Base-by-base conservation (phyloP, 768 basidiomycete genomes). In the Boletales sp. region DNA sequence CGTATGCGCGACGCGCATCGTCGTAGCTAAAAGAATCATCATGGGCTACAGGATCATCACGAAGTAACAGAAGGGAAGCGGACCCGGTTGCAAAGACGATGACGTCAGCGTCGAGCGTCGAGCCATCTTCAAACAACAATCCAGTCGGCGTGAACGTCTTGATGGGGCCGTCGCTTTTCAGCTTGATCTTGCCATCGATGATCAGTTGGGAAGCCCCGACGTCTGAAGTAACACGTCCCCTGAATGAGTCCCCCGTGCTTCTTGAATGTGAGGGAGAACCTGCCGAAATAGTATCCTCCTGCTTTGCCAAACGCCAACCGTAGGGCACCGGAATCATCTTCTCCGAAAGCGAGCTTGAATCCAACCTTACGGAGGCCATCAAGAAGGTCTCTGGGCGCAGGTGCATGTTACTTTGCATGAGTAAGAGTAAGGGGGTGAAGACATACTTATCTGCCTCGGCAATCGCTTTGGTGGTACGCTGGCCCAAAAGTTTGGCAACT, bases 271-370 rank as follows among this genome's bases (percentile, higher is more conserved):
- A 5, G 28, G 18, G 33, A 39, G 13, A 6, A 50, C 69, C 21
- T 50, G 79, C 86, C 84, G 2, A 86, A 68, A 65, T 88, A 88
- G 64, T 83, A 87, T 7, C 87, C 84, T 21, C 84, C 84, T 0
- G 68, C 79, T 38, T 71, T 72, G 8, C 61, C 63, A 62, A 73
- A 79, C 13, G 75, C 76, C 17, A 80, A 64, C 38, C 77, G 65
- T 10, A 76, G 49, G 52, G 80, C 72, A 0, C 86, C 85, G 1
- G 76, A 69, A 17, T 70, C 77, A 7, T 80, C 75, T 32, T 70
- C 70, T 8, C 84, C 85, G 8, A 63, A 57, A 40, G 75, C 79
- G 12, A 72, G 57, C 49, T 74, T 75, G 70, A 87, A 89, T 5
- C 87, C 86, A 3, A 70, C 71, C 50, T 72, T 72, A 34, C 73